A percentile compares a stretch with the other conserved stretches of the same genome.
phyloP scores from a whole-genome alignment of 2,329 filamentous ascomycete species.

The Cordyceps javanica region DNA sequence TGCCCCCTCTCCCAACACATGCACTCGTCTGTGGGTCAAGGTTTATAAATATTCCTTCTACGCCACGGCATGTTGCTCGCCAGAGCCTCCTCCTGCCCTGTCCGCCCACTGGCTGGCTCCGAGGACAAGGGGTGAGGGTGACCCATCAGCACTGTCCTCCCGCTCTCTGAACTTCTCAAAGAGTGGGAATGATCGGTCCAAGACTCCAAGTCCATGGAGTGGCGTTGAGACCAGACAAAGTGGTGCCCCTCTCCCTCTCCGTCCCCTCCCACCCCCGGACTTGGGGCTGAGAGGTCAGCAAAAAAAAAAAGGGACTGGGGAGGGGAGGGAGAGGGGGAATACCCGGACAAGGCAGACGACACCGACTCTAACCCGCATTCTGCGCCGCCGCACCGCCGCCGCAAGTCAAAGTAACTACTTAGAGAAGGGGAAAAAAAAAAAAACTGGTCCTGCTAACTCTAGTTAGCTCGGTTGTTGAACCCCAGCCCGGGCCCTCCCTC shows the following conservation, averaged over 20 bases:
- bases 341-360: background rate
- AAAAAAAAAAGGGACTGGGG: background rate
- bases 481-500: background rate
- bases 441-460: background rate
- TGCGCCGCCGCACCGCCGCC: background rate
- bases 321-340: no score
- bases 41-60: background rate
- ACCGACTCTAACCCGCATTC: conserved; percentile 3
- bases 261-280: no score
- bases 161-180: background rate
- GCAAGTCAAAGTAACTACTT: background rate
- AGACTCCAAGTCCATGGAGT: background rate
- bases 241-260: background rate
- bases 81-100: background rate
- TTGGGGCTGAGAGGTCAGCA: conserved; percentile 1
- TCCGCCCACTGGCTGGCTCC: background rate
- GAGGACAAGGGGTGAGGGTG: background rate
- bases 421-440: no score
- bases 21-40: background rate
- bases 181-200: conserved; percentile 4
- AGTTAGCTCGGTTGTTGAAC: background rate
- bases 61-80: background rate
- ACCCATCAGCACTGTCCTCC: background rate
- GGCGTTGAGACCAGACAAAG: background rate
- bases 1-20: background rate